Percentiles rank a stretch among this genome's conserved stretches.
Evolutionary conservation across 1,139 yeast genomes (phyloP).

Genomic region (Candida sojae): DNA sequence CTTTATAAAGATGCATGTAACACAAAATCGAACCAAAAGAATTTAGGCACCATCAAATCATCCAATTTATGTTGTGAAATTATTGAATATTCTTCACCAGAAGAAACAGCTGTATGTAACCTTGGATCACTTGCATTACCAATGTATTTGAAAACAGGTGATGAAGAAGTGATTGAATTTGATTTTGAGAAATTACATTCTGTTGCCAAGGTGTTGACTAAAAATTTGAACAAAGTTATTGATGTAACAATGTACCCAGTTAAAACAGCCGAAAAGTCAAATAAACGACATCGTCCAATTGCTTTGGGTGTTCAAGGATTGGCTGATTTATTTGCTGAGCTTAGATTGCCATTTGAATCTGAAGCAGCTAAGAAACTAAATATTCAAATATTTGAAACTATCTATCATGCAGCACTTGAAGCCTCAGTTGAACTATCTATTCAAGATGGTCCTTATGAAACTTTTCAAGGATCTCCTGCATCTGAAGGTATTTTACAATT

Average conservation of each 20-base stretch:
- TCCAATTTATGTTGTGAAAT: constrained; percentile 63
- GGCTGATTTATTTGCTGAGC: constrained; percentile 79
- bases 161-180: constrained; percentile 48
- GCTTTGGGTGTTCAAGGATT: constrained; percentile 91
- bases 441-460: constrained; percentile 63
- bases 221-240: constrained; percentile 74
- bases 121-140: constrained; percentile 57
- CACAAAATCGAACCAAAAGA: constrained; percentile 53
- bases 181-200: constrained; percentile 72
- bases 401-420: constrained; percentile 84
- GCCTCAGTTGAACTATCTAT: constrained; percentile 75
- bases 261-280: constrained; percentile 65
- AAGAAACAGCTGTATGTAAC: constrained; percentile 61
- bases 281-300: constrained; percentile 79
- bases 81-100: constrained; percentile 54
- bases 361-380: constrained; percentile 69
- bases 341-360: constrained; percentile 81
- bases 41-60: constrained; percentile 56
- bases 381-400: constrained; percentile 83
- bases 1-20: constrained; percentile 61
- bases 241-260: constrained; percentile 83
- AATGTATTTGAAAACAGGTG: constrained; percentile 35
- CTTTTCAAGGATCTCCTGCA: constrained; percentile 80
- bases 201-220: constrained; percentile 71
- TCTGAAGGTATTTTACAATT: constrained; percentile 76